phyloP scores from a whole-genome alignment of 176 grass and related monocot species.

The Cocos nucifera region DNA sequence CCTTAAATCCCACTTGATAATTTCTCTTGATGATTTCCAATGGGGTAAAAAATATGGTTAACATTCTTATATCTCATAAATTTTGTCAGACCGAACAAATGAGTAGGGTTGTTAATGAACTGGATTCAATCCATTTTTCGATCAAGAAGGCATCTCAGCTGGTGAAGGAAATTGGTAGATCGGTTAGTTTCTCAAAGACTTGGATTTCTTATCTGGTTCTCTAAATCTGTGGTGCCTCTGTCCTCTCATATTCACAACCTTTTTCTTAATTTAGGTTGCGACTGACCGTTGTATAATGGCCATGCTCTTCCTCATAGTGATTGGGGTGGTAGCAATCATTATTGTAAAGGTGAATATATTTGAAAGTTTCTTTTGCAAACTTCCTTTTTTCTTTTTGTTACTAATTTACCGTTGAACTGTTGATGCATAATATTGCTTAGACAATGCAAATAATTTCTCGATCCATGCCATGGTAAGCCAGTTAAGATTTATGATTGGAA shows the following conservation, averaged over 20 bases:
- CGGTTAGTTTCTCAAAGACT: slow-evolving; percentile 25
- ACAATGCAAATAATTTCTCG: too few relatives aligned
- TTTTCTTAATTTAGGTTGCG: slow-evolving; percentile 46
- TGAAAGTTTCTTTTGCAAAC: too few relatives aligned
- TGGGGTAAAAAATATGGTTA: not conserved
- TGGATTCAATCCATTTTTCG: slow-evolving; percentile 97
- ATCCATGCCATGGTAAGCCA: too few relatives aligned
- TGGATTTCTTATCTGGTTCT: not conserved
- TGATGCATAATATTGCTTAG: too few relatives aligned
- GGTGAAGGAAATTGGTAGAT: slow-evolving; percentile 91
- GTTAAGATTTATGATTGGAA: too few relatives aligned
- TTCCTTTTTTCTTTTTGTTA: too few relatives aligned
- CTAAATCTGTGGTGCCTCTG: not conserved
- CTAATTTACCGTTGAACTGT: too few relatives aligned
- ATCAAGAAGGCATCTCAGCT: slow-evolving; percentile 89
- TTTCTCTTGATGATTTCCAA: slow-evolving; percentile 7
- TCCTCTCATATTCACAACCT: not conserved
- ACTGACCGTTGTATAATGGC: slow-evolving; percentile 95
- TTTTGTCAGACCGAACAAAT: slow-evolving; percentile 89
- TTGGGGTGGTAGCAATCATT: slow-evolving; percentile 80
- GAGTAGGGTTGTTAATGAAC: slow-evolving; percentile 87
- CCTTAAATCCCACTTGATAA: too few relatives aligned
- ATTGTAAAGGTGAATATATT: slow-evolving; percentile 60
- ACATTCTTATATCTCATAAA: slow-evolving; percentile 17
- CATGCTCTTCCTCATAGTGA: slow-evolving; percentile 88